These are phyloP conservation scores for Manihot esculenta DNA, from an alignment of 441 rosid species.

Conservation along the genomic window DNA sequence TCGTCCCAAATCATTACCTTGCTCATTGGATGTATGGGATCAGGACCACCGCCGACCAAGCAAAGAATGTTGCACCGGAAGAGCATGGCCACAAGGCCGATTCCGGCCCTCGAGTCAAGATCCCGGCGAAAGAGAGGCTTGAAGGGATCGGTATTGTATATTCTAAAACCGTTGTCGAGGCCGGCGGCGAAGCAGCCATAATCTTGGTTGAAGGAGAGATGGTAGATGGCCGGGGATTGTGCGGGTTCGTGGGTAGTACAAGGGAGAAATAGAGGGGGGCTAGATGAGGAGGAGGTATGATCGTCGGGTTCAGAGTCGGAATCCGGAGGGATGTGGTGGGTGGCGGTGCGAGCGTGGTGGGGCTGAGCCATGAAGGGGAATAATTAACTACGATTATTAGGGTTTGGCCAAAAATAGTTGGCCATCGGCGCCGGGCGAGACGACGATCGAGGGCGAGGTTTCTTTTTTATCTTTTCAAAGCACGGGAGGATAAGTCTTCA, in stretches of 20 bases:
- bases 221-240: slow-evolving; percentile 23
- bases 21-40: slow-evolving; percentile 26
- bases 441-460: no score
- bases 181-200: slow-evolving; percentile 45
- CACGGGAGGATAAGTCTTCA: no score
- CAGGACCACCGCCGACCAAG: slow-evolving; percentile 42
- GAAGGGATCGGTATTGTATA: slow-evolving; percentile 44
- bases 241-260: slow-evolving; percentile 5
- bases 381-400: neutral
- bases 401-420: no score
- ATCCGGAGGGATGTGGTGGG: slow-evolving; percentile 1
- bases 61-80: slow-evolving; percentile 38
- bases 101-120: slow-evolving; percentile 29
- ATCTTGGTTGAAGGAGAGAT: slow-evolving; percentile 54
- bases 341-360: neutral
- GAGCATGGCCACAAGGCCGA: slow-evolving; percentile 44
- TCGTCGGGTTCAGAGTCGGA: slow-evolving; percentile 14
- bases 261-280: neutral
- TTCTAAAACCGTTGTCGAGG: slow-evolving; percentile 43
- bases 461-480: no score
- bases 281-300: neutral
- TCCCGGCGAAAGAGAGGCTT: slow-evolving; percentile 35
- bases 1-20: slow-evolving; percentile 49
- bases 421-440: neutral
- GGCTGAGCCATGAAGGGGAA: neutral